Base-by-base conservation (phyloP, 208 protist species). In the Trypanosoma platydactyli region DNA sequence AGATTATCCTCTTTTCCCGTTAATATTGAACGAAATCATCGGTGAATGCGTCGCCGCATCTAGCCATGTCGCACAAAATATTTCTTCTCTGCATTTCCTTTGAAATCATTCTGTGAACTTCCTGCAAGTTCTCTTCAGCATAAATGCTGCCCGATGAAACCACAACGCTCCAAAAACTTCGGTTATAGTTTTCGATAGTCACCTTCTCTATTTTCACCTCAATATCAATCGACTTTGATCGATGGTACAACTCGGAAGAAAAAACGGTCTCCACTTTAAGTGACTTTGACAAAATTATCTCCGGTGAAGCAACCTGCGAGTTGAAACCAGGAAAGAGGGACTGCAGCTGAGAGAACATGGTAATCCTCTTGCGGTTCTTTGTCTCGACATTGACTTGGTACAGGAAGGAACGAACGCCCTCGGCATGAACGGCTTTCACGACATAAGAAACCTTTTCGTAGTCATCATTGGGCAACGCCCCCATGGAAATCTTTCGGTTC, bases 381-480 rank as follows among this genome's bases (percentile, higher is more conserved):
- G 89, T 91, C 53, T 42, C 57, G n/a, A 94, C 72, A 20, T 61
- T 69, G 52, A 75, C 86, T 50, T 83, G 46, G 57, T 88, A 77
- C 53, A 92, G 61, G 64, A 81, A 94, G 45, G 73, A 56, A 13
- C 66, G 75, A 1, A 64, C 77, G 6, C 45, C 49, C 52, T 87
- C 81, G 18, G 29, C 52, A 11, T 54, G 38, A n/a, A 91, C 48
- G 7, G 74, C 76, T n/a, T 65, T 80, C 38, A 83, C 77, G 62
- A 64, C 44, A 61, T 92, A 89, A 7, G 53, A 57, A 1, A 82
- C 75, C 35, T 76, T 83, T 57, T 94, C 89, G 63, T 89, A 88
- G 59, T 94, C 89, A 12, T 89, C 89, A 65, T 94, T 94, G 2
- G 83, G 71, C 63, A 94, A 64, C 55, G 86, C 79, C 68, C 89